phyloP scores from a whole-genome alignment of 352 stramenopile genomes.

The Phytophthora pistaciae region DNA sequence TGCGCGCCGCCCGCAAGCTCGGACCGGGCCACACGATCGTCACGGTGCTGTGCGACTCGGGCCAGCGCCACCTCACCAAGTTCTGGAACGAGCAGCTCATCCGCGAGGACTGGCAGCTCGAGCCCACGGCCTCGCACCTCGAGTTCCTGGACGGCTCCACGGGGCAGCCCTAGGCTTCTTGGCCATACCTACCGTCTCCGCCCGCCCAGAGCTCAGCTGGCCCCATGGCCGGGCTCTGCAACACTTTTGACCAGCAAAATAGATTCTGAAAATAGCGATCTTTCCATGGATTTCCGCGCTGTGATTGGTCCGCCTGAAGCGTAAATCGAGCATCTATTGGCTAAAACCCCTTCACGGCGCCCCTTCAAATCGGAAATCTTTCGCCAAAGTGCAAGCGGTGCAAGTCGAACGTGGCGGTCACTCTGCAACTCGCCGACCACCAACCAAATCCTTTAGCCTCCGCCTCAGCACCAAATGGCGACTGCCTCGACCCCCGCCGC shows the following conservation, averaged over 20 bases:
- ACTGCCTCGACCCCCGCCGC: conserved; percentile 17
- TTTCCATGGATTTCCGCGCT: conserved; percentile 38
- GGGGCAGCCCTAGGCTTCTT: conserved; percentile 61
- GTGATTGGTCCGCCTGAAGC: conserved; percentile 18
- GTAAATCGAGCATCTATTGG: conserved; percentile 2
- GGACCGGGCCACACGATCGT: conserved; percentile 86
- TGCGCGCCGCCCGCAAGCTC: too few relatives aligned
- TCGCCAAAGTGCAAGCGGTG: conserved; percentile 5
- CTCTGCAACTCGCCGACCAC: conserved; percentile 15
- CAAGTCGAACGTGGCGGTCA: conserved; percentile 15
- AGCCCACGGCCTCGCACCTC: conserved; percentile 58
- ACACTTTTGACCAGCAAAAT: not conserved
- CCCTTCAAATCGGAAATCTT: conserved; percentile 17
- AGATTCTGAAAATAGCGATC: conserved; percentile 20
- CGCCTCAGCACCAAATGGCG: conserved; percentile 5
- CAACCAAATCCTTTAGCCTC: not conserved
- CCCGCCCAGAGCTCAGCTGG: not conserved
- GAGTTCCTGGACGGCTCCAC: conserved; percentile 79
- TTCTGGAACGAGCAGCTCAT: conserved; percentile 89
- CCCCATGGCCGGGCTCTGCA: not conserved
- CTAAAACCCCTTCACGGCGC: not conserved
- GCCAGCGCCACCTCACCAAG: conserved; percentile 90
- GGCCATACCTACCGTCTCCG: too few relatives aligned
- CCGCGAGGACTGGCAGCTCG: conserved; percentile 70
- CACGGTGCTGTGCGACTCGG: conserved; percentile 91